A percentile compares a stretch with the other conserved stretches of the same genome.
These are phyloP conservation scores for Phialophora expanda DNA, from an alignment of 2,329 filamentous ascomycete species.

Conservation along the genomic window DNA sequence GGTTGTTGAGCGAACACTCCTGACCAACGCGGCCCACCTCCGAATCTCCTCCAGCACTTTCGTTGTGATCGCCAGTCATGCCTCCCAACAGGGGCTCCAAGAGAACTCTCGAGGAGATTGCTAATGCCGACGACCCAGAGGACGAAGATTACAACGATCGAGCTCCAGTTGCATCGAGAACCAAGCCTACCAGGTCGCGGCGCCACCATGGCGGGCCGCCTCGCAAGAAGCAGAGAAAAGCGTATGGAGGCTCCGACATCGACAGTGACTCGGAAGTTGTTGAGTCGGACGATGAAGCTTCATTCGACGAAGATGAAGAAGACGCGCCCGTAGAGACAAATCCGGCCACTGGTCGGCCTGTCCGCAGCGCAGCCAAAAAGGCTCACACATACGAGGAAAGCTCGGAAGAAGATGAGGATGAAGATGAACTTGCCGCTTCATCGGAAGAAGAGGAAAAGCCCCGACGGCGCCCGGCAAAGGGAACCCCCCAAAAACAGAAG, in stretches of 20 bases:
- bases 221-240: constrained; percentile 46
- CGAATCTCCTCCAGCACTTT: neutral
- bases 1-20: neutral
- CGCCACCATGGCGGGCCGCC: constrained; percentile 44
- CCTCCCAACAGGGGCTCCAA: constrained; percentile 39
- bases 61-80: constrained; percentile 15
- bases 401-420: constrained; percentile 48
- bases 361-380: constrained; percentile 62
- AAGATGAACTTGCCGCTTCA: constrained; percentile 37
- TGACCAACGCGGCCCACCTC: neutral
- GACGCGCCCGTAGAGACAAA: constrained; percentile 55
- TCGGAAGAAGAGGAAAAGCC: constrained; percentile 38
- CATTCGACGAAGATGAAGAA: constrained; percentile 51
- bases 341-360: constrained; percentile 59
- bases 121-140: constrained; percentile 51
- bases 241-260: constrained; percentile 46
- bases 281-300: constrained; percentile 51
- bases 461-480: constrained; percentile 41
- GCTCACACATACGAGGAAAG: constrained; percentile 60
- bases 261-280: constrained; percentile 55
- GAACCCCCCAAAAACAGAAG: constrained; percentile 36
- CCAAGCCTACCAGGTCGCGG: constrained; percentile 43
- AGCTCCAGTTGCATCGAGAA: constrained; percentile 43
- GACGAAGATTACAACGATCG: constrained; percentile 54
- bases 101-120: constrained; percentile 52